A percentile compares a stretch with the other conserved stretches of the same genome.
Evolutionary conservation across 1,139 yeast species (phyloP).

Genomic region (Sugiyamaella novakii): DNA sequence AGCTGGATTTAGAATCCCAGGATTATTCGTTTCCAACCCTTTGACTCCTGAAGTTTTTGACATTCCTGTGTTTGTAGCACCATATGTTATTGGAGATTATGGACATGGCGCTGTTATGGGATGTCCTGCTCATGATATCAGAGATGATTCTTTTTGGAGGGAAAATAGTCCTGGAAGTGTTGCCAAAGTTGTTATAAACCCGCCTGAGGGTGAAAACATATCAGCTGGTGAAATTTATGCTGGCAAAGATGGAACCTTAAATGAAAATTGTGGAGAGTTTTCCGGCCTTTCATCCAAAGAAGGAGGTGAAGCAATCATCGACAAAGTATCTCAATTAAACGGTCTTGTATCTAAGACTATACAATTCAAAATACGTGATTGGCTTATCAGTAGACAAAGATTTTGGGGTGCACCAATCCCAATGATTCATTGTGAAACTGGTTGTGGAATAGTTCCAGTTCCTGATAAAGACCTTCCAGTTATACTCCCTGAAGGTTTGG

Average conservation of each 20-base stretch:
- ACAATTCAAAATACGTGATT: conserved; percentile 76
- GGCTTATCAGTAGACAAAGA: conserved; percentile 92
- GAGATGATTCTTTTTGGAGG: conserved; percentile 82
- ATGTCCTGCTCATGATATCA: conserved; percentile 87
- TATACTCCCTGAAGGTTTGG: conserved; percentile 65
- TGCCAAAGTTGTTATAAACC: conserved; percentile 50
- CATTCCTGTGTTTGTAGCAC: conserved; percentile 84
- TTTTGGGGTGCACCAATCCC: conserved; percentile 99
- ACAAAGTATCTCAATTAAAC: conserved; percentile 43
- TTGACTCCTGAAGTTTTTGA: conserved; percentile 44
- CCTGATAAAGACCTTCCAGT: conserved; percentile 88
- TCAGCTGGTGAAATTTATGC: conserved; percentile 49
- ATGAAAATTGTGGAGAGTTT: conserved; percentile 53
- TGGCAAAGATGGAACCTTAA: conserved; percentile 56
- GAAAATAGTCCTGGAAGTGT: conserved; percentile 56
- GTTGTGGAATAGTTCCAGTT: conserved; percentile 87
- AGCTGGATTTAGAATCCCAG: conserved; percentile 59
- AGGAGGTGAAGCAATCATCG: conserved; percentile 56
- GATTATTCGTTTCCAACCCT: conserved; percentile 61
- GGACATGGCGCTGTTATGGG: conserved; percentile 98
- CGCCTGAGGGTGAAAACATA: conserved; percentile 32
- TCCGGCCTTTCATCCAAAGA: conserved; percentile 52
- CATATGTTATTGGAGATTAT: conserved; percentile 79
- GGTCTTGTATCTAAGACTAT: conserved; percentile 53
- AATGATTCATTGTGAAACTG: conserved; percentile 71